A percentile compares a stretch with the other conserved stretches of the same genome.
phyloP scores from a whole-genome alignment of 2,329 filamentous ascomycete genomes.

The Aspergillus japonicus region DNA sequence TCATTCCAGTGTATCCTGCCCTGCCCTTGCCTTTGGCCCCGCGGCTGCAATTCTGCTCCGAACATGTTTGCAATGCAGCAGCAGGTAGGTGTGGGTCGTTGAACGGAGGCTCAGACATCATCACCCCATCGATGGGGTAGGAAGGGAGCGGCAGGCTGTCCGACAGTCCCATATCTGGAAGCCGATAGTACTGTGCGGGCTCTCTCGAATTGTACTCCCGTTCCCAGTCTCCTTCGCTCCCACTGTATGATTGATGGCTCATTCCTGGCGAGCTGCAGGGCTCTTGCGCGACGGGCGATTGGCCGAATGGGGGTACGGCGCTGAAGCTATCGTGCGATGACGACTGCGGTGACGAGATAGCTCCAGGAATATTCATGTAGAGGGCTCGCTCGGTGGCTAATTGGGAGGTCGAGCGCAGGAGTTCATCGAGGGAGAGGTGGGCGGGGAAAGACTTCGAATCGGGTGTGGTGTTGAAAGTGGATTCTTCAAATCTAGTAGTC shows the following conservation, averaged over 20 bases:
- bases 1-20: background rate
- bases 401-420: conserved; percentile 22
- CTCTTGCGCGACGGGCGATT: conserved; percentile 16
- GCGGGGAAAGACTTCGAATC: background rate
- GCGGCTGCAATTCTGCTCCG: background rate
- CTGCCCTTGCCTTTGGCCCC: background rate
- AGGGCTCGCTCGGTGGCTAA: conserved; percentile 24
- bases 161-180: conserved; percentile 7
- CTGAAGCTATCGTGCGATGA: conserved; percentile 11
- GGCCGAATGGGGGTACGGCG: background rate
- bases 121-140: background rate
- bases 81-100: background rate
- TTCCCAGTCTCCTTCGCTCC: conserved; percentile 25
- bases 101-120: background rate
- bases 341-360: conserved; percentile 15
- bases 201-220: conserved; percentile 14
- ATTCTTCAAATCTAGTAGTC: conserved; percentile 3
- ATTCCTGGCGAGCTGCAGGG: conserved; percentile 24
- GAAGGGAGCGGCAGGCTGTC: background rate
- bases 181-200: conserved; percentile 13
- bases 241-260: conserved; percentile 19
- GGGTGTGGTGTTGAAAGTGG: conserved; percentile 3
- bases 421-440: conserved; percentile 12
- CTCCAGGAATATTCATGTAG: conserved; percentile 21
- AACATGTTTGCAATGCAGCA: background rate